These are phyloP conservation scores for Talaromyces sp. DNA, from an alignment of 2,329 filamentous ascomycete species.

Conservation along the genomic window DNA sequence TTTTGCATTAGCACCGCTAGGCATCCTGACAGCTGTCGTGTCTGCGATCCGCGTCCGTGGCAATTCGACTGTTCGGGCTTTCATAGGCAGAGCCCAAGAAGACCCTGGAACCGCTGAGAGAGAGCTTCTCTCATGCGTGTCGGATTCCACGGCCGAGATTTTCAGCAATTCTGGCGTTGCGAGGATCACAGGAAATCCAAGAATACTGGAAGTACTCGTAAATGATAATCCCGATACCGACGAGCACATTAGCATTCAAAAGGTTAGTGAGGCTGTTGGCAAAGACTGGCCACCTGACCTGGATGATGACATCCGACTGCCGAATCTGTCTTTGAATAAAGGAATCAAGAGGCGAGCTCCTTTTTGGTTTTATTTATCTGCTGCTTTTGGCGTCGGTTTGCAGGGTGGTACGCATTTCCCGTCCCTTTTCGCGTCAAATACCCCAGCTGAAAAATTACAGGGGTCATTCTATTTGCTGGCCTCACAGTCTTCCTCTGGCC, in stretches of 20 bases:
- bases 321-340: constrained; percentile 32
- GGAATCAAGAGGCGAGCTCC: constrained; percentile 23
- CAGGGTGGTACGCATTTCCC: constrained; percentile 21
- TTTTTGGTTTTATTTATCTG: constrained; percentile 26
- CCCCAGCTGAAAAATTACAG: constrained; percentile 11
- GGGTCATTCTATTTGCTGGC: constrained; percentile 21
- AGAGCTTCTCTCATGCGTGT: constrained; percentile 44
- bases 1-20: constrained; percentile 43
- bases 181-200: constrained; percentile 28
- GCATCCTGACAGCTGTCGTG: constrained; percentile 41
- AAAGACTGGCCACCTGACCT: constrained; percentile 9
- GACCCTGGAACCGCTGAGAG: constrained; percentile 34
- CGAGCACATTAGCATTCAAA: not conserved
- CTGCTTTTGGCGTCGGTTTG: constrained; percentile 19
- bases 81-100: constrained; percentile 43
- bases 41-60: constrained; percentile 43
- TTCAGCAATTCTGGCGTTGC: constrained; percentile 39
- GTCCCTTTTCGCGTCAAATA: not conserved
- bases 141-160: constrained; percentile 40
- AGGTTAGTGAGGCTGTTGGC: constrained; percentile 5
- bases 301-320: constrained; percentile 21
- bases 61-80: constrained; percentile 35
- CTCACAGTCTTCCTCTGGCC: constrained; percentile 25
- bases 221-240: constrained; percentile 28
- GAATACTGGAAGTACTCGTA: constrained; percentile 30